A percentile compares a stretch with the other conserved stretches of the same genome.
Evolutionary conservation across 2,329 filamentous ascomycete genomes (phyloP).

Genomic region (Colletotrichum sp.): DNA sequence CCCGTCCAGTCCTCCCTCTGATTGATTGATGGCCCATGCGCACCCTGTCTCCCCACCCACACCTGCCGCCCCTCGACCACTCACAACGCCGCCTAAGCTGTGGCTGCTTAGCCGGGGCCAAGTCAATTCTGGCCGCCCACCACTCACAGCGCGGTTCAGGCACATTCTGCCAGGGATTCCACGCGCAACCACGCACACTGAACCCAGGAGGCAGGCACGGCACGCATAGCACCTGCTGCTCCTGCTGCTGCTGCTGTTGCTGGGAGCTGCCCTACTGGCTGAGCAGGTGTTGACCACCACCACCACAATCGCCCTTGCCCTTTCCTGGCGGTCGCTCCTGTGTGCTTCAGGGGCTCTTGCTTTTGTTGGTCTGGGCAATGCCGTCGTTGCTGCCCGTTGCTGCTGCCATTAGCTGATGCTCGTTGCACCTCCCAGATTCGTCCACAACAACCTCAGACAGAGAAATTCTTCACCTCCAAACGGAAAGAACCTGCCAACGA

Average conservation of each 20-base stretch:
- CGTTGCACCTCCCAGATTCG: not conserved
- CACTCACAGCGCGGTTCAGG: not conserved
- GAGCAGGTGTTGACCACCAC: not conserved
- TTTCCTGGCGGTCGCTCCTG: not conserved
- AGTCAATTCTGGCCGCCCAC: not conserved
- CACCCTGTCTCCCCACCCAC: not conserved
- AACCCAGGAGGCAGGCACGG: not conserved
- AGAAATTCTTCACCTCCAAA: slow-evolving; percentile 4
- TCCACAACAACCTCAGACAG: not conserved
- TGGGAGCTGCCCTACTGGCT: not conserved
- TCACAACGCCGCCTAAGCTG: not conserved
- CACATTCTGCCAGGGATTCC: not conserved
- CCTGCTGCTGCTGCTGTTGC: not conserved
- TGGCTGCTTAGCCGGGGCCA: not conserved
- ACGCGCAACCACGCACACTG: not conserved
- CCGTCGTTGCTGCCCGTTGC: not conserved
- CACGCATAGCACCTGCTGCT: not conserved
- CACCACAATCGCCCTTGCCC: not conserved
- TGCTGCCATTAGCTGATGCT: not conserved
- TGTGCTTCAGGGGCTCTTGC: slow-evolving; percentile 20
- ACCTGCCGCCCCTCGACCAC: not conserved
- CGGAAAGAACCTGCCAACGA: not conserved
- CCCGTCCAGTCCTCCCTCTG: not conserved
- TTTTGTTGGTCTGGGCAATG: slow-evolving; percentile 12
- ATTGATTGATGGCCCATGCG: not conserved